phyloP scores from a whole-genome alignment of 2,329 filamentous ascomycete genomes.

The Penicillium sp. region DNA sequence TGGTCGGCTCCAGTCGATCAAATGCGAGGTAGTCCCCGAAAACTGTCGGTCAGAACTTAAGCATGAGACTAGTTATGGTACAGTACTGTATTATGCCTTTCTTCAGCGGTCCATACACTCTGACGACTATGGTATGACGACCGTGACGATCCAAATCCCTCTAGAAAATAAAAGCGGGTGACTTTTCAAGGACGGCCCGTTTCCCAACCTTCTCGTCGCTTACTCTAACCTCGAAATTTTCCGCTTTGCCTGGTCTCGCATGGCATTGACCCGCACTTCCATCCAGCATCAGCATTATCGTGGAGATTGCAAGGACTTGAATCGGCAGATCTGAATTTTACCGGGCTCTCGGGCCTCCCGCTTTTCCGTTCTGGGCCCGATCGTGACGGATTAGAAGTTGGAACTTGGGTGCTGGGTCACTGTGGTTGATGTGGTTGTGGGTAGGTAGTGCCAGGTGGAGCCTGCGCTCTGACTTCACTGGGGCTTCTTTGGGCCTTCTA shows the following conservation, averaged over 20 bases:
- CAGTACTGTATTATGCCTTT: not conserved
- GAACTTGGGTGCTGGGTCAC: too few relatives aligned
- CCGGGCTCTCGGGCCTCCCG: slow-evolving; percentile 16
- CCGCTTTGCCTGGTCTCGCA: not conserved
- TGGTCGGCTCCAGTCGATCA: not conserved
- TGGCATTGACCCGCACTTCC: not conserved
- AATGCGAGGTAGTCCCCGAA: not conserved
- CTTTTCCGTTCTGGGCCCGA: slow-evolving; percentile 4
- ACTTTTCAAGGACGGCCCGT: not conserved
- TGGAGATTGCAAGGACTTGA: slow-evolving; percentile 15
- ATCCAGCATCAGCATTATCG: not conserved
- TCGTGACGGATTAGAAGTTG: not conserved
- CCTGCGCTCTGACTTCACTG: slow-evolving; percentile 12
- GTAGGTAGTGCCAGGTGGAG: slow-evolving; percentile 11
- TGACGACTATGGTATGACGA: not conserved
- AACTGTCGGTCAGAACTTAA: slow-evolving; percentile 1
- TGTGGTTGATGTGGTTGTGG: too few relatives aligned
- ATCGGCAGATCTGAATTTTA: slow-evolving; percentile 22
- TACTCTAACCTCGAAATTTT: not conserved
- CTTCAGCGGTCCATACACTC: not conserved
- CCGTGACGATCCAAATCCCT: not conserved
- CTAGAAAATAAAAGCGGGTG: too few relatives aligned
- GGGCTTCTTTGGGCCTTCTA: slow-evolving; percentile 4
- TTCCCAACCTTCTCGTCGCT: not conserved
- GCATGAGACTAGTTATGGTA: not conserved